Base-by-base conservation (phyloP, 441 rosid species). In the Capsella rubella region DNA sequence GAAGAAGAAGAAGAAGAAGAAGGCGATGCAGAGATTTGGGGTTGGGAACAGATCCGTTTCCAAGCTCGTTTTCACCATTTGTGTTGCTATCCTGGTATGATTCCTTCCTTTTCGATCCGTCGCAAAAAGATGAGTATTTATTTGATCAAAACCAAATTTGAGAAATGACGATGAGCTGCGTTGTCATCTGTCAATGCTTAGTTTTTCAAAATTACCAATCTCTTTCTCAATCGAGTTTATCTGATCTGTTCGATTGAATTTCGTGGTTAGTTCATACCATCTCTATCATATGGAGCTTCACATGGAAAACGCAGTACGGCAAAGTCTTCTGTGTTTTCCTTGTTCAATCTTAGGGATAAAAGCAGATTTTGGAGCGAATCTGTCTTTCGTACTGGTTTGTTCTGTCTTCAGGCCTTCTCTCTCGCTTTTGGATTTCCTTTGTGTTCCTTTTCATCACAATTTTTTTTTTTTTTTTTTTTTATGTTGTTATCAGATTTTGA, bases 341-440 rank as follows among this genome's bases (percentile, higher is more conserved):
- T 95, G 82, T 95, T 95, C 82, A 95, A 90, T 77, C 93, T 95
- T 76, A 90, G 75, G 77, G 93, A 86, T 16, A 89, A 82, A 84
- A 95, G 96, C 83, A 86, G 86, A 79, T 95, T 88, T 74, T 95
- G 99, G 99, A 91, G 90, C 65, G 98, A 95, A 82, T 75, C 92
- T 77, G 92, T 95, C 47, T 80, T 95, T 52, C 97, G 85, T 55
- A 82, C 79, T 28, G 90, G 95, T 79, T 81, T 50, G 79, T 72
- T 47, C 62, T 76, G 10, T 54, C 13, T 58, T 3, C 37, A 46
- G 25, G 59, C 21, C 9, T 65, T 12, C 42, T 35, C 37, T 9
- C 14, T 45, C 8, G 10, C 31, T 54, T 65, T 37, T 53, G 37
- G 66, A 53, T 31, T 65, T 56, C 12, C 5, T 37, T 5, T 39